Conservation (phyloP, 192 early-diverging fungal species). For the Coemansia sp. region DNA sequence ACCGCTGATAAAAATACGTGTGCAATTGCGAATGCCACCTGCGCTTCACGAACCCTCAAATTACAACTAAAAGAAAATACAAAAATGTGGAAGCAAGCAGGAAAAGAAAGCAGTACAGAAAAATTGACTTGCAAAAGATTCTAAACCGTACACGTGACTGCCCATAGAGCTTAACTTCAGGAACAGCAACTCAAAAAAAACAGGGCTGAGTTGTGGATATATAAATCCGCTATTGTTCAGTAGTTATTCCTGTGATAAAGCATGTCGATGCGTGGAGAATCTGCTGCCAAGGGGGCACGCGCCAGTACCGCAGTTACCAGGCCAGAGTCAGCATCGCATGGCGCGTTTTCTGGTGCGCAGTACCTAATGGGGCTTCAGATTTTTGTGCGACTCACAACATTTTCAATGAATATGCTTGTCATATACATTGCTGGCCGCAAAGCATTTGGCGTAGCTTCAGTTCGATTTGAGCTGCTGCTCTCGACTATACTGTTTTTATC, state of each 20-base stretch:
- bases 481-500: constrained; percentile 93
- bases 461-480: constrained; percentile 80
- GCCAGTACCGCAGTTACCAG: background rate
- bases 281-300: background rate
- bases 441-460: constrained; percentile 80
- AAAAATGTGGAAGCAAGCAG: too few relatives aligned
- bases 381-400: constrained; percentile 74
- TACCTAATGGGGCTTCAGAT: constrained; percentile 78
- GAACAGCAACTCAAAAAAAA: background rate
- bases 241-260: background rate
- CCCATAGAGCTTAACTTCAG: background rate
- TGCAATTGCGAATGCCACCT: background rate
- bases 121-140: background rate
- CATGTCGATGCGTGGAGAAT: background rate
- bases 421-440: constrained; percentile 68
- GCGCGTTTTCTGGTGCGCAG: constrained; percentile 68
- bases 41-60: too few relatives aligned
- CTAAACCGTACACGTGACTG: constrained; percentile 9
- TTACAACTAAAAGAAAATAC: too few relatives aligned
- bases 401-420: constrained; percentile 77
- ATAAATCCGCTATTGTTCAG: background rate
- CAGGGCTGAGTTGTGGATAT: too few relatives aligned
- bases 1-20: too few relatives aligned
- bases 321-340: background rate
- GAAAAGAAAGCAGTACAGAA: constrained; percentile 5